These are phyloP conservation scores for Cercis canadensis DNA, from an alignment of 306 rosid genomes.

Conservation along the genomic window DNA sequence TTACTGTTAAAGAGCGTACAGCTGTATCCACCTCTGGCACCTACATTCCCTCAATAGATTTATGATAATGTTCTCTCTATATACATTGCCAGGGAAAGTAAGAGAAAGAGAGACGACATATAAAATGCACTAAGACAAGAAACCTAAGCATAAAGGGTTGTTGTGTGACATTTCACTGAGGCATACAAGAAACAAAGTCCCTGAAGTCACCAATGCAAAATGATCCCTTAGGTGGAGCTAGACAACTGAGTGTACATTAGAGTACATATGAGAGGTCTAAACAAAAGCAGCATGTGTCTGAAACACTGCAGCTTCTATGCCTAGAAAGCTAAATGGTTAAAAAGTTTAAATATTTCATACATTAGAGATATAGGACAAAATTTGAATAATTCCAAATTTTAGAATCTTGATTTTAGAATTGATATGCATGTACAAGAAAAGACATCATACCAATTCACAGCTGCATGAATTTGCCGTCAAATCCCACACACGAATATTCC, in stretches of 20 bases:
- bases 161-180: slow-evolving; percentile 14
- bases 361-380: neutral
- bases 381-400: slow-evolving; percentile 8
- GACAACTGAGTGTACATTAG: slow-evolving; percentile 17
- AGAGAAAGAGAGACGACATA: slow-evolving; percentile 10
- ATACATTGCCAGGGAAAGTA: neutral
- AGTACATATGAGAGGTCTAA: slow-evolving; percentile 13
- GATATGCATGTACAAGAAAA: slow-evolving; percentile 9
- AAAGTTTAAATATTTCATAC: slow-evolving; percentile 25
- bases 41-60: slow-evolving; percentile 51
- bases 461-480: slow-evolving; percentile 99
- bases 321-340: slow-evolving; percentile 22
- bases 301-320: neutral
- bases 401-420: slow-evolving; percentile 19
- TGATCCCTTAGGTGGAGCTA: neutral
- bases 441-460: slow-evolving; percentile 83
- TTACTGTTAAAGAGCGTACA: slow-evolving; percentile 93
- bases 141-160: slow-evolving; percentile 23
- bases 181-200: neutral
- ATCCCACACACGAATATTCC: slow-evolving; percentile 99
- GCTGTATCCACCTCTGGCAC: slow-evolving; percentile 99
- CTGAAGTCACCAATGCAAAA: neutral
- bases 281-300: slow-evolving; percentile 17
- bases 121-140: slow-evolving; percentile 20
- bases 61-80: slow-evolving; percentile 36